Conservation (phyloP, 495 filamentous ascomycete genomes). For the Penicillium atrosanguineum region DNA sequence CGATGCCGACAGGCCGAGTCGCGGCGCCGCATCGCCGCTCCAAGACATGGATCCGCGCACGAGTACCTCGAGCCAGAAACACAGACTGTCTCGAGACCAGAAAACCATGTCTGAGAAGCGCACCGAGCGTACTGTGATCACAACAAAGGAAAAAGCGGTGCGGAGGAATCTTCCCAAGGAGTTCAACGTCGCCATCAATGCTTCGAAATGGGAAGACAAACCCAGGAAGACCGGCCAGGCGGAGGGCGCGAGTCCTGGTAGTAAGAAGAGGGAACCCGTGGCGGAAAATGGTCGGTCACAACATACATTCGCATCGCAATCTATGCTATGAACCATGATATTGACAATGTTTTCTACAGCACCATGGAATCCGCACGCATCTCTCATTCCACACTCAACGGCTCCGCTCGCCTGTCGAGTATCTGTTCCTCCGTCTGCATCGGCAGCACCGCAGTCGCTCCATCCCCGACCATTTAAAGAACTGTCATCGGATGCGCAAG, state of each 20-base stretch:
- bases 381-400: constrained; percentile 76
- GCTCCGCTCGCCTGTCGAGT: constrained; percentile 86
- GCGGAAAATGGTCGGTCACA: constrained; percentile 31
- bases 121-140: constrained; percentile 49
- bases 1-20: constrained; percentile 38
- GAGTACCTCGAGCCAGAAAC: constrained; percentile 37
- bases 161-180: constrained; percentile 66
- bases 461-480: constrained; percentile 70
- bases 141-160: constrained; percentile 61
- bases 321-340: constrained; percentile 9
- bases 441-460: constrained; percentile 64
- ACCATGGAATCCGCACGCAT: constrained; percentile 81
- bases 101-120: constrained; percentile 36
- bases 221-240: constrained; percentile 34
- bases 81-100: constrained; percentile 32
- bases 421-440: constrained; percentile 77
- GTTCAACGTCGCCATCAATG: constrained; percentile 39
- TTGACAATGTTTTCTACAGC: constrained; percentile 29
- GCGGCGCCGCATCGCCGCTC: constrained; percentile 33
- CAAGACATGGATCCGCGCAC: constrained; percentile 39
- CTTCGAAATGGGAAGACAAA: constrained; percentile 43
- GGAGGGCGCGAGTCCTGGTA: constrained; percentile 43
- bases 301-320: constrained; percentile 1
- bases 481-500: constrained; percentile 75
- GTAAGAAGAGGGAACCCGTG: constrained; percentile 39